phyloP scores from a whole-genome alignment of 306 rosid species.

The Ochetophila trinervis region DNA sequence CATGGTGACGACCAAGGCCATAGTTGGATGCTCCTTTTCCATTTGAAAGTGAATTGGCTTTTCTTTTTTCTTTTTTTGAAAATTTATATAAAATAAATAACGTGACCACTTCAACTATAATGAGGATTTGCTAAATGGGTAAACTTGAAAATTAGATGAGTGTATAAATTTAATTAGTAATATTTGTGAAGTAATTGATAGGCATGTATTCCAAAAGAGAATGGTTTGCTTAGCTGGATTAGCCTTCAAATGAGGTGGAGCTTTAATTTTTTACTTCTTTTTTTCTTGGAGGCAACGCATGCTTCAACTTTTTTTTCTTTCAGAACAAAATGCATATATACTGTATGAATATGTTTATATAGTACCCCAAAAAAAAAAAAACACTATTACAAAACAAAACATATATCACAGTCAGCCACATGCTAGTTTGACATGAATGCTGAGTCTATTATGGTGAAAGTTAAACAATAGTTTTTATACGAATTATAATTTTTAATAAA shows the following conservation, averaged over 20 bases:
- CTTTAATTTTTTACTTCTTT: background rate
- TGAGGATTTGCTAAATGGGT: background rate
- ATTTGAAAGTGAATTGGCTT: slow-evolving; percentile 6
- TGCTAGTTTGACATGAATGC: too few species aligned
- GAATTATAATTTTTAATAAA: too few species aligned
- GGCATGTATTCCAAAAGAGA: background rate
- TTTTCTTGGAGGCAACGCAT: slow-evolving; percentile 20
- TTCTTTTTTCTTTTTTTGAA: slow-evolving; percentile 4
- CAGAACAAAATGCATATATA: too few species aligned
- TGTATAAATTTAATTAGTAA: background rate
- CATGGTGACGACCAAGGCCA: slow-evolving; percentile 16
- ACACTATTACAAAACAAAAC: too few species aligned
- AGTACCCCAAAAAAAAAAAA: too few species aligned
- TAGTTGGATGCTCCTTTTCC: slow-evolving; percentile 28
- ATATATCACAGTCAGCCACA: too few species aligned
- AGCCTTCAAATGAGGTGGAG: slow-evolving; percentile 37
- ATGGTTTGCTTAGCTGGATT: slow-evolving; percentile 34
- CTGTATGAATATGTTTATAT: too few species aligned
- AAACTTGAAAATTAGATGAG: slow-evolving; percentile 1
- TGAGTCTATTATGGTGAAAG: too few species aligned
- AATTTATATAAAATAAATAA: background rate
- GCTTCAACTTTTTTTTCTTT: slow-evolving; percentile 1
- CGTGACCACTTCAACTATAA: slow-evolving; percentile 1
- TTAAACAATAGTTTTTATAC: too few species aligned
- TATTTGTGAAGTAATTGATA: background rate